These are phyloP conservation scores for Ascochyta pisi DNA, from an alignment of 2,329 filamentous ascomycete genomes.

Conservation along the genomic window DNA sequence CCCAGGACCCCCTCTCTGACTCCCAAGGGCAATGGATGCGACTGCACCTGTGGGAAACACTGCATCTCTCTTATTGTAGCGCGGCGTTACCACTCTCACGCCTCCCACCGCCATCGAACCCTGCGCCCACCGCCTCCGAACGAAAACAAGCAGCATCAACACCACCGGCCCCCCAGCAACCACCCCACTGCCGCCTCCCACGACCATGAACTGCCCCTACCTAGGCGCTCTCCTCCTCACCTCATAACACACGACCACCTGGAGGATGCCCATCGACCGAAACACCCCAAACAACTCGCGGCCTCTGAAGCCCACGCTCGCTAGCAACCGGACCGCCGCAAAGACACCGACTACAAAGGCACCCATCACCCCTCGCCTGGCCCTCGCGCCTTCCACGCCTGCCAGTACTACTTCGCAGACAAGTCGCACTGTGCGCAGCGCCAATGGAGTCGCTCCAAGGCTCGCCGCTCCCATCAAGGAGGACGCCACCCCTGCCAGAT, in stretches of 20 bases:
- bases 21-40: slow-evolving; percentile 13
- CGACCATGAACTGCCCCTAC: slow-evolving; percentile 40
- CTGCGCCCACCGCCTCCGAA: slow-evolving; percentile 13
- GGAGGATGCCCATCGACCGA: slow-evolving; percentile 50
- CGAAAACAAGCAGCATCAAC: slow-evolving; percentile 21
- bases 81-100: slow-evolving; percentile 2
- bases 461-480: slow-evolving; percentile 53
- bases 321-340: slow-evolving; percentile 61
- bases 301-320: slow-evolving; percentile 73
- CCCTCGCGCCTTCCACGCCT: slow-evolving; percentile 44
- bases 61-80: slow-evolving; percentile 4
- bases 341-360: slow-evolving; percentile 47
- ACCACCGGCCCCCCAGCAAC: slow-evolving; percentile 33
- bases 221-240: slow-evolving; percentile 23
- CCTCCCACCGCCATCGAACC: slow-evolving; percentile 27
- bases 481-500: slow-evolving; percentile 61
- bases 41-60: background rate
- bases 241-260: slow-evolving; percentile 21
- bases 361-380: slow-evolving; percentile 67
- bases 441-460: slow-evolving; percentile 36
- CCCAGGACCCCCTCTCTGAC: slow-evolving; percentile 21
- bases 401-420: slow-evolving; percentile 34
- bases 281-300: slow-evolving; percentile 59
- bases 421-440: slow-evolving; percentile 36
- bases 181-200: slow-evolving; percentile 29